These are phyloP conservation scores for Meyerozyma athensensis DNA, from an alignment of 1,139 yeast genomes.

Conservation along the genomic window DNA sequence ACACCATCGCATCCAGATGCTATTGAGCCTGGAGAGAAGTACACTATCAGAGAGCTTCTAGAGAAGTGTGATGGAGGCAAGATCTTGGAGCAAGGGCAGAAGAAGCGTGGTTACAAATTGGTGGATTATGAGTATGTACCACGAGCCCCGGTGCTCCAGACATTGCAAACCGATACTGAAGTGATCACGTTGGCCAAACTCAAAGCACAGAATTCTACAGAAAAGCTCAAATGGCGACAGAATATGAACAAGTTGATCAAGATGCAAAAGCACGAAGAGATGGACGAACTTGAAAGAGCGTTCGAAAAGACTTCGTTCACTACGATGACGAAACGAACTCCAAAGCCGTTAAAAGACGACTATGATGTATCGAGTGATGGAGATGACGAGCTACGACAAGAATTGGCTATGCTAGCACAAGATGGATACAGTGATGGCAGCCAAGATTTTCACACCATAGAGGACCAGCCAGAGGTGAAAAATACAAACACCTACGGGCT, in stretches of 20 bases:
- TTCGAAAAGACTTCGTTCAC: conserved; percentile 2
- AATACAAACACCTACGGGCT: too few relatives aligned
- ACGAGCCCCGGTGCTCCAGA: conserved; percentile 22
- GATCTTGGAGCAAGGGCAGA: conserved; percentile 12
- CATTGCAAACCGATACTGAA: conserved; percentile 18
- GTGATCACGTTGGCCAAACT: conserved; percentile 20
- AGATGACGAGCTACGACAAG: conserved; percentile 14
- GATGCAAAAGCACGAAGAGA: conserved; percentile 9
- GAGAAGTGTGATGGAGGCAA: conserved; percentile 23
- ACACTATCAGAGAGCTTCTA: conserved; percentile 55
- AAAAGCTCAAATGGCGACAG: conserved; percentile 23
- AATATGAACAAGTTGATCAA: conserved; percentile 17
- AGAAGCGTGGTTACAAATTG: conserved; percentile 7
- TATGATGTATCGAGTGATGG: conserved; percentile 22
- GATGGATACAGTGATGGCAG: not conserved
- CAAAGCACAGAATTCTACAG: conserved; percentile 26
- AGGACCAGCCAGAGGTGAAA: too few relatives aligned
- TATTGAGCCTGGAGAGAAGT: conserved; percentile 74
- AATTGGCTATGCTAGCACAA: not conserved
- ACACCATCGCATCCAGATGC: conserved; percentile 81
- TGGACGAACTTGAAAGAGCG: conserved; percentile 5
- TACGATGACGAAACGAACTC: conserved; percentile 6
- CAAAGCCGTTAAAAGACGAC: conserved; percentile 11
- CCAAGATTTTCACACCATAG: too few relatives aligned
- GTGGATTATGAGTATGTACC: conserved; percentile 15